phyloP scores from a whole-genome alignment of 169 alveolate species.

The Eimeria necatrix region DNA sequence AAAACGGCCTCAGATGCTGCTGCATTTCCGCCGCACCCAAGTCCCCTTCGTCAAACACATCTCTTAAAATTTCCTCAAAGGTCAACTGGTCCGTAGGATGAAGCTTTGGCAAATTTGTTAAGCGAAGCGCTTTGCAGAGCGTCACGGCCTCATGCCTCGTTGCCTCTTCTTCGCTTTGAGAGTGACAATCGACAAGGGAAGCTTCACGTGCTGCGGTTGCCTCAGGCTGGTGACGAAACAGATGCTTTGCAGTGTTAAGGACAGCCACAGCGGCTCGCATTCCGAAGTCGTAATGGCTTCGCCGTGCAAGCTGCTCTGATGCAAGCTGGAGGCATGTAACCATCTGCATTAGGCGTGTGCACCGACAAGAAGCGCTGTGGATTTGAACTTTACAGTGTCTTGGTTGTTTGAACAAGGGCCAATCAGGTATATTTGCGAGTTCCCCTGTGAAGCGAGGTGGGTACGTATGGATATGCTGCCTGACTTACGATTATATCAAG shows the following conservation, averaged over 20 bases:
- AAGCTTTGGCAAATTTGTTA: constrained; percentile 64
- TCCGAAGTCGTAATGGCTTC: constrained; percentile 97
- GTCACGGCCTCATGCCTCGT: constrained; percentile 47
- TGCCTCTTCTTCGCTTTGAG: not conserved
- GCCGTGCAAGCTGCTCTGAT: constrained; percentile 96
- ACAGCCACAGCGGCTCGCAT: constrained; percentile 95
- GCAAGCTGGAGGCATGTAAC: constrained; percentile 88
- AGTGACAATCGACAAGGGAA: not conserved
- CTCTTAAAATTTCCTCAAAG: constrained; percentile 62
- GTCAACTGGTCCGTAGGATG: constrained; percentile 63
- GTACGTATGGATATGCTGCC: too few species aligned
- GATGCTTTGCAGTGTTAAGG: constrained; percentile 95
- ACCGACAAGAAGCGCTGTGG: too few species aligned
- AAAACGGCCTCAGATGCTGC: constrained; percentile 77
- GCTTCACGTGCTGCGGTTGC: constrained; percentile 83
- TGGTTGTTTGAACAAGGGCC: too few species aligned
- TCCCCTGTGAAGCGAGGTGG: too few species aligned
- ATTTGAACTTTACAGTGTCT: too few species aligned
- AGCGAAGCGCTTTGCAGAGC: constrained; percentile 63
- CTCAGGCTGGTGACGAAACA: constrained; percentile 72
- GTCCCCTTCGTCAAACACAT: constrained; percentile 47
- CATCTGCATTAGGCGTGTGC: constrained; percentile 41
- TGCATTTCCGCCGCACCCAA: constrained; percentile 43
- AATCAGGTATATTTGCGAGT: too few species aligned
- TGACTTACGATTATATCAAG: too few species aligned